Base-by-base conservation (phyloP, 2,329 filamentous ascomycete species). In the Cordyceps tenuipes region DNA sequence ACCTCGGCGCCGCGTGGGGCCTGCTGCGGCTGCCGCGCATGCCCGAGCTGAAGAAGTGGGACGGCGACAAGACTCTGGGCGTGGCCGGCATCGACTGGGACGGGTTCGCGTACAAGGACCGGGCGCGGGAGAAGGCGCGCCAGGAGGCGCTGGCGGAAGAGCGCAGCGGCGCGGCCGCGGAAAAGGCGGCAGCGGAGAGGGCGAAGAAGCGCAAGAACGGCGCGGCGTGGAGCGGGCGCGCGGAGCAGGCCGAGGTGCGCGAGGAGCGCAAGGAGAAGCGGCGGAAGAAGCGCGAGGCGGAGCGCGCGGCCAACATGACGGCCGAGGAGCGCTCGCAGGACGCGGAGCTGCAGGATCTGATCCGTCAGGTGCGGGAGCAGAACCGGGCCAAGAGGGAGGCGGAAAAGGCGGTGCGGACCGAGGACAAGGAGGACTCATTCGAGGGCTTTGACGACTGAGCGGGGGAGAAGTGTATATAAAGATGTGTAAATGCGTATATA, bases 21-120 rank as follows among this genome's bases (percentile, higher is more conserved):
- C 79, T 99, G 0, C 78, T 97, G 2, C 86, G 86, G 55, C 80
- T 97, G 64, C 94, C 94, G 4, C 91, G 89, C 70, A 99, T 99
- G 94, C 93, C 94, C 0, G 94, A 99, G 72, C 76, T 90, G 57
- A 88, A 86, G 67, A 82, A 79, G 0, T 93, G 89, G 78, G 81
- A 84, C 13, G 87, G 87, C 5, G 87, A 90, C 69, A 80, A 81
- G 63, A 81, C 76, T 23, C 75, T 89, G 0, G 84, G 84, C 2
- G 72, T 87, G 2, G 80, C 81, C 39, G 36, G 15, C 1, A 75
- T 91, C 12, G 83, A 91, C 70, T 86, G 88, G 80, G 80, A 86
- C 48, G 77, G 73, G 2, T 91, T 85, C 66, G 76, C 82, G 0
- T 93, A 91, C 74, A 85, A 85, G 67, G 89, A 93, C 66, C 88